Percentiles rank a stretch among this genome's conserved stretches.
These are phyloP conservation scores for Polytrichum formosum DNA, from an alignment of 225 moss, liverwort and hornwort genomes.

Conservation along the genomic window DNA sequence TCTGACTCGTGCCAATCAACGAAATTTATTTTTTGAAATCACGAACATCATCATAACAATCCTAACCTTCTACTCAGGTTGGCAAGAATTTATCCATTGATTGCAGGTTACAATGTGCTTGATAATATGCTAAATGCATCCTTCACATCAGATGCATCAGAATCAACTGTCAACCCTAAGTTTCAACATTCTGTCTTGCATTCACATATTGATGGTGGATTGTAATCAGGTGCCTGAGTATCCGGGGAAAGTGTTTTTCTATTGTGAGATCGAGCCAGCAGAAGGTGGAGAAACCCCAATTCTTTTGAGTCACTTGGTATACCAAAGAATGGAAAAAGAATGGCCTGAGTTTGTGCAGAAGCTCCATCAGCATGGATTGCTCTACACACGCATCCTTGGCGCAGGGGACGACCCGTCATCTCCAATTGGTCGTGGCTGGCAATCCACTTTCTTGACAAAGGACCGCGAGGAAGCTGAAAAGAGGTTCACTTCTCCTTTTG, in stretches of 20 bases:
- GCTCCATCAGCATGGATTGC: slow-evolving; percentile 63
- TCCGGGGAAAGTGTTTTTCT: slow-evolving; percentile 86
- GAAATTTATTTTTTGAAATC: no score
- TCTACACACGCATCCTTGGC: slow-evolving; percentile 82
- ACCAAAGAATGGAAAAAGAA: slow-evolving; percentile 77
- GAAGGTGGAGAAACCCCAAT: slow-evolving; percentile 97
- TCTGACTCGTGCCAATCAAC: no score
- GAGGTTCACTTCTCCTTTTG: slow-evolving; percentile 35
- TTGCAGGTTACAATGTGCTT: no score
- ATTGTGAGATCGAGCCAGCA: slow-evolving; percentile 75
- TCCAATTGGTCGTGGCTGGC: slow-evolving; percentile 97
- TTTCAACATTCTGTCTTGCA: background rate
- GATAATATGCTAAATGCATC: no score
- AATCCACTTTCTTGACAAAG: slow-evolving; percentile 89
- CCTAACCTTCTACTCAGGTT: no score
- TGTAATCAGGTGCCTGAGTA: slow-evolving; percentile 74
- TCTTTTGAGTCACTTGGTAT: slow-evolving; percentile 79
- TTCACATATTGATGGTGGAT: no score
- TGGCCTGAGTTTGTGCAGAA: slow-evolving; percentile 86
- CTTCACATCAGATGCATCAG: no score
- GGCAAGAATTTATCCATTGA: no score
- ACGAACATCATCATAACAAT: no score
- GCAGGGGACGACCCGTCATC: slow-evolving; percentile 96
- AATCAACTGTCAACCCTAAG: no score
- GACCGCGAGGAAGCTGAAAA: slow-evolving; percentile 85